These are phyloP conservation scores for Clavispora fructus DNA, from an alignment of 805 yeast species.

Conservation along the genomic window DNA sequence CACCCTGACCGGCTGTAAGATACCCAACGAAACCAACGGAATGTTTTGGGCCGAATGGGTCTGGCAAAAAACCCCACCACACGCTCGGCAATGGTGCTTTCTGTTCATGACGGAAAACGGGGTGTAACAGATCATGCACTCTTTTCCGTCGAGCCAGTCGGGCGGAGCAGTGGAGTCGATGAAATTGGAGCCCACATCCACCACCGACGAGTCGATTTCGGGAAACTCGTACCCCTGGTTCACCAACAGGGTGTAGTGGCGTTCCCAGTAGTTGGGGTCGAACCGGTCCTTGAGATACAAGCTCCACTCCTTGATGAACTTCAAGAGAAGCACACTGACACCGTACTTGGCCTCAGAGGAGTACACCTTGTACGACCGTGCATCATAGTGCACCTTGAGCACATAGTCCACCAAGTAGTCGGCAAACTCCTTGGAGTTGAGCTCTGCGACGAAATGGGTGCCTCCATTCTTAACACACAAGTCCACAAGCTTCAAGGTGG, in stretches of 20 bases:
- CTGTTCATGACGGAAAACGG: conserved; percentile 77
- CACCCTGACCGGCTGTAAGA: conserved; percentile 83
- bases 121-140: conserved; percentile 89
- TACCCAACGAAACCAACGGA: conserved; percentile 79
- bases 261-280: conserved; percentile 60
- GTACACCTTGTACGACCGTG: conserved; percentile 17
- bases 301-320: conserved; percentile 72
- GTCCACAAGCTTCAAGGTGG: conserved; percentile 74
- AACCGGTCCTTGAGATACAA: conserved; percentile 63
- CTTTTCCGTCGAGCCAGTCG: conserved; percentile 94
- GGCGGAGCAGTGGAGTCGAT: conserved; percentile 92
- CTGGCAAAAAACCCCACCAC: conserved; percentile 93
- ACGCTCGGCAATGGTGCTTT: conserved; percentile 94
- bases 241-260: conserved; percentile 54
- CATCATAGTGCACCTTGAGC: conserved; percentile 35
- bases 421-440: conserved; percentile 80
- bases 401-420: conserved; percentile 60
- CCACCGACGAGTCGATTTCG: conserved; percentile 22
- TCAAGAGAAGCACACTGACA: conserved; percentile 58
- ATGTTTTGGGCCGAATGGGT: conserved; percentile 71
- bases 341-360: conserved; percentile 20
- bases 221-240: conserved; percentile 69
- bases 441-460: conserved; percentile 69
- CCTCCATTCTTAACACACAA: conserved; percentile 93
- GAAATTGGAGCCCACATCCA: conserved; percentile 42